Evolutionary conservation across 1,284 basidiomycete genomes (phyloP).

Genomic region (Caloboletus firmus): DNA sequence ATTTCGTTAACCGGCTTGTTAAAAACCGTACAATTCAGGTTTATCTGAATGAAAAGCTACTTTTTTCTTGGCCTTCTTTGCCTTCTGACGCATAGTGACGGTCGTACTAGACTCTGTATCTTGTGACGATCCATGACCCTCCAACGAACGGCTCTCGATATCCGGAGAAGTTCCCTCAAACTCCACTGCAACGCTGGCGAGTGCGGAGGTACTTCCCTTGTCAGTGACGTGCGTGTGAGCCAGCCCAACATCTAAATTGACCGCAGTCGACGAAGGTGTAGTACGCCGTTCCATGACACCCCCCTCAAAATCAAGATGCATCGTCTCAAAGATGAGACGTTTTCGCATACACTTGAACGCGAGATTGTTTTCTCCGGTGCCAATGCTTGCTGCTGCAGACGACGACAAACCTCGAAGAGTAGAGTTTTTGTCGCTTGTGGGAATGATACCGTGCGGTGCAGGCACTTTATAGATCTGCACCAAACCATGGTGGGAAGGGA

Average conservation of each 20-base stretch:
- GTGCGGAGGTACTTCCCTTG: not conserved
- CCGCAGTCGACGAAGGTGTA: conserved; percentile 43
- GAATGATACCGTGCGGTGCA: conserved; percentile 61
- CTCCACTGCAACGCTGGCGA: conserved; percentile 29
- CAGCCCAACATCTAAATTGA: conserved; percentile 23
- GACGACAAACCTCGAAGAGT: conserved; percentile 70
- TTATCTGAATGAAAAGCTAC: conserved; percentile 70
- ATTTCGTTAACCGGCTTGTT: conserved; percentile 4
- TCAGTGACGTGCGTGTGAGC: conserved; percentile 17
- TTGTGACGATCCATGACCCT: conserved; percentile 1
- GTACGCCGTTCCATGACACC: conserved; percentile 86
- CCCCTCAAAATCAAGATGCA: conserved; percentile 92
- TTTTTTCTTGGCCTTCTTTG: conserved; percentile 59
- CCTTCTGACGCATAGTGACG: conserved; percentile 25
- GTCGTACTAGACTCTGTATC: not conserved
- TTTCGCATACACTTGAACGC: conserved; percentile 93
- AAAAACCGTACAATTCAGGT: conserved; percentile 65
- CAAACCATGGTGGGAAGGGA: conserved; percentile 84
- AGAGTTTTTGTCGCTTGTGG: conserved; percentile 76
- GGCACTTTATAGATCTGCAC: conserved; percentile 76
- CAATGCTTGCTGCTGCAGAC: conserved; percentile 47
- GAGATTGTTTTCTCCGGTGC: conserved; percentile 88
- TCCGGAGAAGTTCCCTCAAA: conserved; percentile 22
- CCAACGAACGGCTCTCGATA: not conserved
- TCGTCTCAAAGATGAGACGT: conserved; percentile 85